Evolutionary conservation across 306 rosid species (phyloP).

Genomic region (Albizia julibrissin): DNA sequence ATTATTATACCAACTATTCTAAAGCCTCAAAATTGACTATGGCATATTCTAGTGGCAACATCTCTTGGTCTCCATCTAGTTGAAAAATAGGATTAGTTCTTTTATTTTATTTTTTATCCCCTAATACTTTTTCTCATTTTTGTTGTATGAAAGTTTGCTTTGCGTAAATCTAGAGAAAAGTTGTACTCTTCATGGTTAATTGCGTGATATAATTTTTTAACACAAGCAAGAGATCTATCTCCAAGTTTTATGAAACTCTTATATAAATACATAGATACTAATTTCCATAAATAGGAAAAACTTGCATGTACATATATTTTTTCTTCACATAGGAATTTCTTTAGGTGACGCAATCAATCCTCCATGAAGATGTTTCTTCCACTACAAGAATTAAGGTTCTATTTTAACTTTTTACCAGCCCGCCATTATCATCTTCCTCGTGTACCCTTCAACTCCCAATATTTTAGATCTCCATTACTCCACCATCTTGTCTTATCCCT

Average conservation of each 20-base stretch:
- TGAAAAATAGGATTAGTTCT: too few relatives aligned
- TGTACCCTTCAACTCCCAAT: too few relatives aligned
- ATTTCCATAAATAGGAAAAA: slow-evolving; percentile 21
- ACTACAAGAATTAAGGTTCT: slow-evolving; percentile 51
- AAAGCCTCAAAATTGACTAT: neutral
- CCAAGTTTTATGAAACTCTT: neutral
- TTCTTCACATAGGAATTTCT: slow-evolving; percentile 36
- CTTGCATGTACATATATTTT: slow-evolving; percentile 36
- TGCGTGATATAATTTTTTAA: too few relatives aligned
- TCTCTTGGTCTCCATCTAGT: neutral
- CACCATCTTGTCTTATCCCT: too few relatives aligned
- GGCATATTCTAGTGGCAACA: neutral
- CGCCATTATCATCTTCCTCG: too few relatives aligned
- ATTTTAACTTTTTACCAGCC: too few relatives aligned
- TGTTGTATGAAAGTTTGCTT: too few relatives aligned
- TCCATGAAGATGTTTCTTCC: slow-evolving; percentile 27
- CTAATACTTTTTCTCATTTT: too few relatives aligned
- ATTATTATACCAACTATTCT: neutral
- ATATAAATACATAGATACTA: neutral
- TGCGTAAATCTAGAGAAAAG: too few relatives aligned
- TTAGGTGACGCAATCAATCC: slow-evolving; percentile 43
- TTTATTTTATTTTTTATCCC: too few relatives aligned
- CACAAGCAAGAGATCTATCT: neutral
- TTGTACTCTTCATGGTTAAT: too few relatives aligned
- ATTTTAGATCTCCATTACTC: too few relatives aligned